phyloP scores from a whole-genome alignment of 164 flowering plant genomes.

The Vitis riparia region DNA sequence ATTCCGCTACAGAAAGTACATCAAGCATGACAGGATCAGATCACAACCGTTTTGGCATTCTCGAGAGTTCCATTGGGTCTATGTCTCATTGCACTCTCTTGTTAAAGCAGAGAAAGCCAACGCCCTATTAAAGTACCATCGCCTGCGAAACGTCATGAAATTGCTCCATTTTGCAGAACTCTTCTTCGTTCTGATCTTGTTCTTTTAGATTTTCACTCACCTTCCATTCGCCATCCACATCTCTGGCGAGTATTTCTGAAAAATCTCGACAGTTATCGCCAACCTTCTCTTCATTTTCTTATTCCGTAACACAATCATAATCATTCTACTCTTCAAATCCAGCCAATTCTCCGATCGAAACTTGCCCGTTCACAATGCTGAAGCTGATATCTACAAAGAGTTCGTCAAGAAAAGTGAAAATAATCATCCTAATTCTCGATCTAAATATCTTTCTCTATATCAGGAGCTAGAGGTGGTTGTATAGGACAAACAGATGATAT shows the following conservation, averaged over 20 bases:
- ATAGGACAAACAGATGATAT: conserved; percentile 46
- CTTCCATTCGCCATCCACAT: conserved; percentile 41
- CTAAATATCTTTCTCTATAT: background rate
- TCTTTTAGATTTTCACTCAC: conserved; percentile 43
- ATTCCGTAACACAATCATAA: conserved; percentile 44
- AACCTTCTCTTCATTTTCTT: conserved; percentile 49
- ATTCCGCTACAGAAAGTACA: too few species aligned
- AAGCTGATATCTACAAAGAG: conserved; percentile 22
- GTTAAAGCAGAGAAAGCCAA: conserved; percentile 48
- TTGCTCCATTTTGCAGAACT: conserved; percentile 56
- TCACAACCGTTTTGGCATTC: too few species aligned
- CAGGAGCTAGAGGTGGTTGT: conserved; percentile 21
- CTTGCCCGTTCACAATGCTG: conserved; percentile 8
- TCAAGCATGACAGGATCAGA: too few species aligned
- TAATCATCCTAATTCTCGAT: background rate
- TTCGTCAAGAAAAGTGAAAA: conserved; percentile 10
- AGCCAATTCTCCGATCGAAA: conserved; percentile 18
- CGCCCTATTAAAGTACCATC: conserved; percentile 35
- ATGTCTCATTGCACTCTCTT: background rate
- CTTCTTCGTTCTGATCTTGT: conserved; percentile 29
- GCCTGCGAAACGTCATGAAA: conserved; percentile 30
- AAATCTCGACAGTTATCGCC: conserved; percentile 29
- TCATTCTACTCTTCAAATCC: conserved; percentile 39
- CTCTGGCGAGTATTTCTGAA: conserved; percentile 37
- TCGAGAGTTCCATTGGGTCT: too few species aligned